Percentiles rank a stretch among this genome's conserved stretches.
These are phyloP conservation scores for Cyclotella choctawhatcheeana DNA, from an alignment of 108 stramenopile species.

Conservation along the genomic window DNA sequence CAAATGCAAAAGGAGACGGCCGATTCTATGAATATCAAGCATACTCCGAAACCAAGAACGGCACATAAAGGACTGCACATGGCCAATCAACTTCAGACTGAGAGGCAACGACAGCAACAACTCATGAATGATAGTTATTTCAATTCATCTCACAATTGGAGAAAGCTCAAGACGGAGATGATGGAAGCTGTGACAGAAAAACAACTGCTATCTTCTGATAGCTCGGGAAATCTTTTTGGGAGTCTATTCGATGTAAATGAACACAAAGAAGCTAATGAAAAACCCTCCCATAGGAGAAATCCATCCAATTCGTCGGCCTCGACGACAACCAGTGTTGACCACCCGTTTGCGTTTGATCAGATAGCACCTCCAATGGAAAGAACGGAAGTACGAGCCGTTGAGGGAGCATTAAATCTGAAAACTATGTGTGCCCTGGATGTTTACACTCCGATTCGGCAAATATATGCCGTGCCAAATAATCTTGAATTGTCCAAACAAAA, in stretches of 20 bases:
- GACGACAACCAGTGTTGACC: not conserved
- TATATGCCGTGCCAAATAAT: slow-evolving; percentile 56
- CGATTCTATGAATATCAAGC: not conserved
- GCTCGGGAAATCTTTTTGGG: slow-evolving; percentile 5
- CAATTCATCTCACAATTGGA: slow-evolving; percentile 39
- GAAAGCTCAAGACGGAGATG: slow-evolving; percentile 52
- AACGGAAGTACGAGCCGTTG: slow-evolving; percentile 54
- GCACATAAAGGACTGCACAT: slow-evolving; percentile 9
- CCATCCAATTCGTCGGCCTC: not conserved
- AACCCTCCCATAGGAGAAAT: no score
- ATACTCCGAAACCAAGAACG: no score
- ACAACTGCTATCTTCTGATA: slow-evolving; percentile 2
- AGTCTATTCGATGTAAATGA: not conserved
- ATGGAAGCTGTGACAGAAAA: slow-evolving; percentile 50
- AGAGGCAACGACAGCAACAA: slow-evolving; percentile 17
- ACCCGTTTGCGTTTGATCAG: slow-evolving; percentile 22
- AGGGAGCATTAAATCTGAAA: slow-evolving; percentile 64
- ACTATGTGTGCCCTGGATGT: slow-evolving; percentile 70
- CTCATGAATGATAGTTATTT: slow-evolving; percentile 18
- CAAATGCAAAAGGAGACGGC: slow-evolving; percentile 34
- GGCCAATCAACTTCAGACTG: slow-evolving; percentile 29
- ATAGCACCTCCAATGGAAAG: slow-evolving; percentile 53
- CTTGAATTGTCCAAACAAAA: slow-evolving; percentile 51
- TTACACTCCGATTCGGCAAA: slow-evolving; percentile 56
- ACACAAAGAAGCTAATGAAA: no score